Base-by-base conservation (phyloP, 129 eudicot species). In the Helianthus tuberosus region DNA sequence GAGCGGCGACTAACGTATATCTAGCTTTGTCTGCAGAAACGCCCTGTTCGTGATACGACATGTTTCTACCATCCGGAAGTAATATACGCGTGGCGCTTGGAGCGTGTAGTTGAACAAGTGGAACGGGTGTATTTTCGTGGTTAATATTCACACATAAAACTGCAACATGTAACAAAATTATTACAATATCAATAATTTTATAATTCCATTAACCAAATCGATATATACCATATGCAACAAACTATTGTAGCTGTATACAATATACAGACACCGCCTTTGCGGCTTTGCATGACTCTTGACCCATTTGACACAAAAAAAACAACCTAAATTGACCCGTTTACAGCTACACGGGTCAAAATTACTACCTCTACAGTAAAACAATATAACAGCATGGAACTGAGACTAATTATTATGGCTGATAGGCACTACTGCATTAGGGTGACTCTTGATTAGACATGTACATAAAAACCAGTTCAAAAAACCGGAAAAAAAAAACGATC, bases 1-100 rank as follows among this genome's bases (percentile, higher is more conserved):
- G 98, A n/a, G 93, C 84, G 10, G 89, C 81, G 6, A 94, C 77
- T 44, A 94, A 7, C 25, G 90, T 76, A 77, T 62, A 78, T 78
- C 93, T 83, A 55, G 98, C 91, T 85, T 61, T 75, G 64, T 83
- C 77, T 10, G 86, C 85, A 16, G 86, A 75, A 73, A 88, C 93
- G 52, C 98, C 98, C 69, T 71, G 84, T 53, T 94, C 97, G 1
- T 72, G 88, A 66, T 94, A 94, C 48, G 98, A 91, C 73, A 94
- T 73, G 80, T 83, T 79, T 82, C 97, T 88, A 70, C 96, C 96
- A 78, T 86, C 98, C 3, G 93, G 98, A 72, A 94, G 98, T 12
- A 76, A 64, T 75, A 85, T 77, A 44, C 86, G 89, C 13, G 14
- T 66, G 25, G 98, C 97, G 71, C 73, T 88, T 43, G 96, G 91